Base-by-base conservation (phyloP, 1,139 yeast species). In the Geotrichum phurueaensis region DNA sequence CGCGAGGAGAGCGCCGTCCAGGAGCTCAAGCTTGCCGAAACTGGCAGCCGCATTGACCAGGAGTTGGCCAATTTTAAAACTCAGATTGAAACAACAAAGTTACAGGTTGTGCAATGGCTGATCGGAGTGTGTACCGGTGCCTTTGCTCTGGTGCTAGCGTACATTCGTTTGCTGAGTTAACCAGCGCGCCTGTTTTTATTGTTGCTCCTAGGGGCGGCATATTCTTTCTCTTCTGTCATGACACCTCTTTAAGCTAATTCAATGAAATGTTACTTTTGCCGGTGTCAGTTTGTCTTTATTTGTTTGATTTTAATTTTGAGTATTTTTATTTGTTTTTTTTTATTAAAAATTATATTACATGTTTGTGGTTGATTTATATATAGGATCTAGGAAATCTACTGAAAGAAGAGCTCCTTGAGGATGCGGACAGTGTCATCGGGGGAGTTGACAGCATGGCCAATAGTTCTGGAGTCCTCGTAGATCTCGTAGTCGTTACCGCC, bases 401-500 rank as follows among this genome's bases (percentile, higher is more conserved):
- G 58, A 23, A 65, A 67, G 77, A 94, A 94, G 64, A 87, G 72
- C 75, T 94, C 96, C 74, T 85, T 87, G 78, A 95, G 84, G 78
- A 89, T 87, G 69, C 77, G 83, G 69, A 84, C 85, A 69, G 99
- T 94, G 75, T 95, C 99, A 54, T 78, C 87, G 66, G 99, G 99
- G 69, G 82, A 79, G 70, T 82, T 81, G 68, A 94, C 98, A 63
- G 98, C 84, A 73, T 95, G 98, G 69, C 99, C 99, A 68, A 89
- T 86, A 68, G 97, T 91, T 84, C 99, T 88, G 62, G 81, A 77
- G 76, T 95, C 99, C 69, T 76, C 80, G 81, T 87, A 95, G 76
- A 94, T 94, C 82, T 95, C 99, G 78, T 86, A 94, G 80, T 94
- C 99, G 79, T 94, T 94, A 79, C 99, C 99, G 72, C 99, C 99